Percentiles rank a stretch among this genome's conserved stretches.
Evolutionary conservation across 768 basidiomycete species (phyloP).

Genomic region (Amanita muscaria): DNA sequence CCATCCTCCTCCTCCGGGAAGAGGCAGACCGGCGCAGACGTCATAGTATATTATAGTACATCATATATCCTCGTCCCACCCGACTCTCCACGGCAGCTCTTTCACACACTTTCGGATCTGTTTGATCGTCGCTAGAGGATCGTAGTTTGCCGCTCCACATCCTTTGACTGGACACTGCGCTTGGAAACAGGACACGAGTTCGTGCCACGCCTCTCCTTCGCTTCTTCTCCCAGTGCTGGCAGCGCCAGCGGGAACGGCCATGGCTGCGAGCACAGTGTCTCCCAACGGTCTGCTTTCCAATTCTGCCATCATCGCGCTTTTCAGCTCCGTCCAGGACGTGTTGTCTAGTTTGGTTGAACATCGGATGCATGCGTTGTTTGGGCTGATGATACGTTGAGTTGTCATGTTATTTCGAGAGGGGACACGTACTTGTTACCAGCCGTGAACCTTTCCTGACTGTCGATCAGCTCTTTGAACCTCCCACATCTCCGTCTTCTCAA

Average conservation of each 20-base stretch:
- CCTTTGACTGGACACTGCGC: slow-evolving; percentile 39
- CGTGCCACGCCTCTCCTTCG: slow-evolving; percentile 27
- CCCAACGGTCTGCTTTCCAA: slow-evolving; percentile 45
- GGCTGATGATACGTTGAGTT: slow-evolving; percentile 10
- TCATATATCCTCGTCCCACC: slow-evolving; percentile 7
- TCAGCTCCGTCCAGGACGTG: slow-evolving; percentile 51
- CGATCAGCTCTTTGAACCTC: slow-evolving; percentile 32
- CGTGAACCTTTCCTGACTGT: slow-evolving; percentile 53
- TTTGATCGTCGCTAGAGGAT: slow-evolving; percentile 46
- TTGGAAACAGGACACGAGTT: slow-evolving; percentile 47
- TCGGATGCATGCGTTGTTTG: slow-evolving; percentile 33
- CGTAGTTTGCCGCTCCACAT: slow-evolving; percentile 52
- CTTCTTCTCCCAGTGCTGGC: no score
- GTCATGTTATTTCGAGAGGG: neutral
- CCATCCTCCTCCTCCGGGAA: slow-evolving; percentile 77
- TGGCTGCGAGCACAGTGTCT: slow-evolving; percentile 34
- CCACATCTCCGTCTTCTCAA: slow-evolving; percentile 42
- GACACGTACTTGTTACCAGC: slow-evolving; percentile 35
- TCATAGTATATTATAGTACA: no score
- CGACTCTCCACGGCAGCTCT: slow-evolving; percentile 33
- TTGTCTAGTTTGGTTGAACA: slow-evolving; percentile 49
- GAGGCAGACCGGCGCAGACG: no score
- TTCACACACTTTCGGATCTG: slow-evolving; percentile 52
- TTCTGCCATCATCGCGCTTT: slow-evolving; percentile 39
- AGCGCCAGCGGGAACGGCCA: neutral